These are phyloP conservation scores for cucumber (Cucumis sativus) DNA, from an alignment of 306 rosid genomes.

Conservation along the genomic window Cucumber_9930_V3 NC_026656.2:20203001-20203500, in stretches of 20 bases:
- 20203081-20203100: slow-evolving; percentile 58
- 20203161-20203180: slow-evolving; percentile 36
- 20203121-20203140: neutral
- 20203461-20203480: neutral
- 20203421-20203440: neutral
- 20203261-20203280: neutral
- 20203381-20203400: slow-evolving; percentile 23
- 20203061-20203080: slow-evolving; percentile 58
- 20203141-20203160: neutral
- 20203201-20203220: slow-evolving; percentile 77
- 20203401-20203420: neutral
- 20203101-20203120: slow-evolving; percentile 8
- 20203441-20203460: neutral
- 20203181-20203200: slow-evolving; percentile 98
- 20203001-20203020: slow-evolving; percentile 57
- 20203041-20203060: slow-evolving; percentile 89
- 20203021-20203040: slow-evolving; percentile 98
- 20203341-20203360: slow-evolving; percentile 95
- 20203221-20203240: slow-evolving; percentile 51
- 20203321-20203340: slow-evolving; percentile 91
- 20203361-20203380: slow-evolving; percentile 79
- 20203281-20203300: neutral
- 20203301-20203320: slow-evolving; percentile 40
- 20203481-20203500: neutral
- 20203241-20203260: neutral